Evolutionary conservation across 2,329 filamentous ascomycete species (phyloP), one percentile per base, ranked within the genome.

Genomic region (Fusarium ambrosium): DNA sequence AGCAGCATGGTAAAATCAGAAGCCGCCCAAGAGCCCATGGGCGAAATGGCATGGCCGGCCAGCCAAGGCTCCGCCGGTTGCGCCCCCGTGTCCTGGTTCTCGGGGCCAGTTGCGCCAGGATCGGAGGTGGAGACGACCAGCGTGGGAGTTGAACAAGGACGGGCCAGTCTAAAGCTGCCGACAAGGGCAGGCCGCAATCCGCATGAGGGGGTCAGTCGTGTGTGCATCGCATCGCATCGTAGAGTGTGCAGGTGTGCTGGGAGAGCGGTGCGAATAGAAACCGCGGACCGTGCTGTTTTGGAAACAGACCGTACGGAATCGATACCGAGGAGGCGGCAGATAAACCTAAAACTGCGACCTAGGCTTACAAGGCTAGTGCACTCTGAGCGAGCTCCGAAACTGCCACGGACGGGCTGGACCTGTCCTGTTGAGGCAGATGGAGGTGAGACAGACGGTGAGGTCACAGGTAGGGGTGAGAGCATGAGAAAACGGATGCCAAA

Each of bases 11-110:
- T 55, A 64, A 43, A 56, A 29, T 53, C 61, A 68, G 41, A 64
- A 59, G 62, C 27, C 48, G 48, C 55, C 36, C 63, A 51, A 71
- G 66, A 64, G 62, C 58, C 58, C 55, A 64, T 61, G 43, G 55
- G 66, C 48, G 34, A 62, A 72, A 78, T 78, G 63, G 66, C 70
- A 70, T 62, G 64, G 56, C 27, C 29, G 32, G 22, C 53, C n/a
- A 55, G 37, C 34, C 51, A 60, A 48, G 53, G 62, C 68, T 74
- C 72, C 71, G 68, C 74, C 62, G 62, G 24, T 64, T 48, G 65
- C 45, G 61, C 66, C 73, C 75, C 76, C 75, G 77, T 73, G 67
- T 79, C 77, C 77, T 68, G 77, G 77, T 79, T 77, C 71, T 77
- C 71, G 77, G 77, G 60, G 77, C 77, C 66, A 73, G 72, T 63